Evolutionary conservation across 306 rosid genomes (phyloP).

Genomic region (Neltuma alba): DNA sequence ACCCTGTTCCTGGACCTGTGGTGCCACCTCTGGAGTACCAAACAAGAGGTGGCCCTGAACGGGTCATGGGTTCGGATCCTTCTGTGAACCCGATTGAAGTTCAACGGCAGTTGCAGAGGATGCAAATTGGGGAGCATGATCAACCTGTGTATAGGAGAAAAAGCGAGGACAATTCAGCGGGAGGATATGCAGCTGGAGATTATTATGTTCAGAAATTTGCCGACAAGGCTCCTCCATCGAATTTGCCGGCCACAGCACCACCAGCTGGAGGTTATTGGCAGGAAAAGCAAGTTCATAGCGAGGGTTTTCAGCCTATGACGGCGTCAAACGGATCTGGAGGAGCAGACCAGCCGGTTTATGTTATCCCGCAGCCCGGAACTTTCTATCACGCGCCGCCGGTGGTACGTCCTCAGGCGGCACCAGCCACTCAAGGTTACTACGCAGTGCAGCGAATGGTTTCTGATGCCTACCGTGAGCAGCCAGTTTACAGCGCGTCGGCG

Average conservation of each 20-base stretch:
- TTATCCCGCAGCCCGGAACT: conserved; percentile 57
- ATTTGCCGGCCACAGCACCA: conserved; percentile 30
- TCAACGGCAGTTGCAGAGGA: conserved; percentile 66
- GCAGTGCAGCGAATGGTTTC: conserved; percentile 62
- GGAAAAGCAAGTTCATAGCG: conserved; percentile 60
- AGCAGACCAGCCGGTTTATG: conserved; percentile 61
- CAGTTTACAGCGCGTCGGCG: conserved; percentile 53
- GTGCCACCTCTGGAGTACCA: conserved; percentile 48
- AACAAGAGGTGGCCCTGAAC: conserved; percentile 32
- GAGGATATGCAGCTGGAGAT: conserved; percentile 61
- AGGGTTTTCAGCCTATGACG: conserved; percentile 45
- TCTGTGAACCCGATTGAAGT: conserved; percentile 49
- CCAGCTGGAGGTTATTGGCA: conserved; percentile 57
- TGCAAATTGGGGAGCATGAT: conserved; percentile 68
- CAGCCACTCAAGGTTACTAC: conserved; percentile 64
- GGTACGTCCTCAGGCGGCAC: conserved; percentile 48
- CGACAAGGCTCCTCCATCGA: conserved; percentile 50
- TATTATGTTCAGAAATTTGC: conserved; percentile 57
- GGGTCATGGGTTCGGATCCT: conserved; percentile 56
- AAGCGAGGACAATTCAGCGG: conserved; percentile 52
- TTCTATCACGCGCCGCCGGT: conserved; percentile 66
- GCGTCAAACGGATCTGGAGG: conserved; percentile 43
- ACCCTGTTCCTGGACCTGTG: conserved; percentile 54
- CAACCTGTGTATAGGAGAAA: conserved; percentile 60
- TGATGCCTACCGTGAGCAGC: conserved; percentile 75